Conservation (phyloP, 352 stramenopile species). For the Globisporangium echinulatum region DNA sequence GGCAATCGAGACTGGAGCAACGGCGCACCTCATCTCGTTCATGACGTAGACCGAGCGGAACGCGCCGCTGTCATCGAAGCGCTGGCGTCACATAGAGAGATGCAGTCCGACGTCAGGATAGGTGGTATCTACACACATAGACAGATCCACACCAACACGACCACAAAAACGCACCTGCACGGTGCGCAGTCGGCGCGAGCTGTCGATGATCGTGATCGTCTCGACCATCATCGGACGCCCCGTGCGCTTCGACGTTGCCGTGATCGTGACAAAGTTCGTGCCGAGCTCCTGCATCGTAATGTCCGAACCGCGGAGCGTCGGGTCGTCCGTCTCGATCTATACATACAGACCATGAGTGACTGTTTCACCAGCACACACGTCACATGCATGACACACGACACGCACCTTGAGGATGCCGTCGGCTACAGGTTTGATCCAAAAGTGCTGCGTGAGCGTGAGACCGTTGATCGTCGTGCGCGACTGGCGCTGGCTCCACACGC, state of each 20-base stretch:
- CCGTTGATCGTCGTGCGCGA: slow-evolving; percentile 82
- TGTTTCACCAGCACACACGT: neutral
- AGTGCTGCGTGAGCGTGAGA: slow-evolving; percentile 82
- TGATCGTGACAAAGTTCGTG: slow-evolving; percentile 75
- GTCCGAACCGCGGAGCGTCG: slow-evolving; percentile 63
- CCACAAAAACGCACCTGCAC: slow-evolving; percentile 36
- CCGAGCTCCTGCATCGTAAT: slow-evolving; percentile 86
- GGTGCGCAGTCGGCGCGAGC: slow-evolving; percentile 68
- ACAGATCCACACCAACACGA: too few relatives aligned
- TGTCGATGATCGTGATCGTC: slow-evolving; percentile 80
- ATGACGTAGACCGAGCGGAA: slow-evolving; percentile 88
- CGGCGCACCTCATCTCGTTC: slow-evolving; percentile 65
- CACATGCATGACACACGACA: neutral
- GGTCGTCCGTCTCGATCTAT: slow-evolving; percentile 79
- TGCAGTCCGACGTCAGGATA: too few relatives aligned
- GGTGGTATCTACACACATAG: too few relatives aligned
- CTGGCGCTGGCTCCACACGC: slow-evolving; percentile 83
- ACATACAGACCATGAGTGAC: neutral
- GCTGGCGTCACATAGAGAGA: slow-evolving; percentile 15
- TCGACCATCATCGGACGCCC: slow-evolving; percentile 78
- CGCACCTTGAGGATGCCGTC: slow-evolving; percentile 77
- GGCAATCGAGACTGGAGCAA: neutral
- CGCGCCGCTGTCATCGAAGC: slow-evolving; percentile 78
- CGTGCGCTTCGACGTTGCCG: slow-evolving; percentile 82
- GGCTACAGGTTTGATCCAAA: slow-evolving; percentile 83